These are phyloP conservation scores for Gossypium schwendimanii DNA, from an alignment of 441 rosid species.

Conservation along the genomic window DNA sequence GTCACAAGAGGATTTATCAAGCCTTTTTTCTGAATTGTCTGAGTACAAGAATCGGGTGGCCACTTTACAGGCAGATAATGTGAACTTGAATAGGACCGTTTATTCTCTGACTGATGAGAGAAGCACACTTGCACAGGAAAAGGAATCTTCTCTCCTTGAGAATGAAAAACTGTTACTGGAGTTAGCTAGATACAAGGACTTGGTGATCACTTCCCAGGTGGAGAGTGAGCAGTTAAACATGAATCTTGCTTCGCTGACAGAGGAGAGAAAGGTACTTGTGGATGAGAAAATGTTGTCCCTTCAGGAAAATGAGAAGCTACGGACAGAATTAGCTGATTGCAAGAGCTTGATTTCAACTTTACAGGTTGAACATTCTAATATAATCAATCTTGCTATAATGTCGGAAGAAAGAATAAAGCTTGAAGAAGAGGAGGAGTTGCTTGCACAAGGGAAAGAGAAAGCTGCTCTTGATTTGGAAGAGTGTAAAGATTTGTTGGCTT, in stretches of 20 bases:
- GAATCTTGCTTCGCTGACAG: conserved; percentile 39
- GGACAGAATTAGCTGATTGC: conserved; percentile 51
- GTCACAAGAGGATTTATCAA: conserved; percentile 39
- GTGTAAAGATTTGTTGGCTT: conserved; percentile 31
- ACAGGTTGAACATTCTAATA: conserved; percentile 42
- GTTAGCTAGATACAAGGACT: conserved; percentile 41
- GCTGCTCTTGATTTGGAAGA: conserved; percentile 33
- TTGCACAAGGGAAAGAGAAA: conserved; percentile 37
- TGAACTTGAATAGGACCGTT: conserved; percentile 39
- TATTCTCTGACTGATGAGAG: conserved; percentile 47
- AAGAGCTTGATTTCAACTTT: conserved; percentile 46
- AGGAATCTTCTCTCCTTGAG: conserved; percentile 29
- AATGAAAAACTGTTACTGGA: conserved; percentile 55
- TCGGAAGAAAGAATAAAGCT: conserved; percentile 41
- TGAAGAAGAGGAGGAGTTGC: conserved; percentile 50
- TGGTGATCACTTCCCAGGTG: conserved; percentile 34
- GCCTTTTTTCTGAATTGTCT: conserved; percentile 40
- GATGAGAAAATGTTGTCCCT: conserved; percentile 39
- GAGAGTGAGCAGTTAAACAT: conserved; percentile 53
- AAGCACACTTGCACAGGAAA: conserved; percentile 43
- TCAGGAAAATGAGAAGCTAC: conserved; percentile 50
- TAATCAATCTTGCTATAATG: conserved; percentile 37
- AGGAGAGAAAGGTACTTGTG: conserved; percentile 41
- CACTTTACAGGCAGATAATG: conserved; percentile 49
- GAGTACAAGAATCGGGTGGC: conserved; percentile 40